Evolutionary conservation across 2,329 filamentous ascomycete species (phyloP), one percentile per base, ranked within the genome.

Genomic region (Raffaelea deltoideospora): DNA sequence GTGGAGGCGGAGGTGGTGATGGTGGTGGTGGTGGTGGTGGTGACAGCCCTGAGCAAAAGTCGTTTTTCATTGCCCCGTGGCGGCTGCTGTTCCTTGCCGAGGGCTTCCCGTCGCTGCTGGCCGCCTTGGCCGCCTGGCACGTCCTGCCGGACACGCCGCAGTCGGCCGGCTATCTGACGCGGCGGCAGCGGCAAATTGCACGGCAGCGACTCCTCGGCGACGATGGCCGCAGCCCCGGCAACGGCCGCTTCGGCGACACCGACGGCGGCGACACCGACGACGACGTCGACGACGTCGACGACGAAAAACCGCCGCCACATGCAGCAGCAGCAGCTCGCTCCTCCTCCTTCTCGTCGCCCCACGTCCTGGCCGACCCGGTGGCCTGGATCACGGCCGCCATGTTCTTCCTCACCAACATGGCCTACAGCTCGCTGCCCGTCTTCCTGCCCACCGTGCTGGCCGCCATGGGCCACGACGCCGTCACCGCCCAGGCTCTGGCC

Each of bases 321-420:
- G n/a, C 15, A 19, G 15, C 7, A 32, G 18, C 15, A n/a, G n/a
- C n/a, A n/a, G n/a, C n/a, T n/a, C n/a, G n/a, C n/a, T 21, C 20
- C 6, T 23, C 26, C 9, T n/a, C 27, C 7, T 6, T 10, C 15
- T 17, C 20, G 2, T 7, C 15, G 29, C 50, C 72, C 13, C 59
- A 68, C 41, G 70, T 72, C 3, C 56, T 84, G 22, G 47, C 51
- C 31, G 79, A 85, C 54, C 77, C 79, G 0, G 76, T 76, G 45
- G 72, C 72, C 39, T 88, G 83, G 60, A 63, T 88, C 30, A 81
- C 81, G 5, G 79, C 84, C 1, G 57, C 72, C 47, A 92, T 93
- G 72, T 83, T 92, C 64, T 86, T 92, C 62, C 74, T 79, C 54
- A 76, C 80, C 50, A 93, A 94, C 56, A 79, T 92, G 53, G 80